phyloP scores from a whole-genome alignment of 257 asterid species.

The Lycium ferocissimum region DNA sequence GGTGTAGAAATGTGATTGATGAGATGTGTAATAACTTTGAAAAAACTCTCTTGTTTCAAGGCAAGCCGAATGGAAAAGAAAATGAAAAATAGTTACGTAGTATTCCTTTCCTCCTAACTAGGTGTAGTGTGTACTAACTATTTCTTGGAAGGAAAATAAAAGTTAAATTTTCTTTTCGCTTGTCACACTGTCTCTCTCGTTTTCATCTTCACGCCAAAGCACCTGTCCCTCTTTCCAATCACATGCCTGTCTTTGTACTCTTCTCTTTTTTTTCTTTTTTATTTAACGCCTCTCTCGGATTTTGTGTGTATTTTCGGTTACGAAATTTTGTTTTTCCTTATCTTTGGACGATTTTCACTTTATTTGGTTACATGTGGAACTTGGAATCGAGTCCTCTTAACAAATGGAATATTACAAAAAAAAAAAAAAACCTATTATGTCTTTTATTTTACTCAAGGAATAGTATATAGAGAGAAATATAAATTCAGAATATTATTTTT shows the following conservation, averaged over 20 bases:
- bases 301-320: constrained; percentile 23
- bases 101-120: not conserved
- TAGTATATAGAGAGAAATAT: not conserved
- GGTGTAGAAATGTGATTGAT: constrained; percentile 1
- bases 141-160: not conserved
- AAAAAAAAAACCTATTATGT: not conserved
- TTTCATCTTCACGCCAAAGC: constrained; percentile 63
- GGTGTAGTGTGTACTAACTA: not conserved
- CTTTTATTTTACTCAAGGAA: not conserved
- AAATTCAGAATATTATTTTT: not conserved
- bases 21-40: not conserved
- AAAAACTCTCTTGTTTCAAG: constrained; percentile 34
- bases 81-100: not conserved
- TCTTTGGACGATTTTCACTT: not conserved
- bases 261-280: not conserved
- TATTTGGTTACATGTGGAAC: constrained; percentile 27
- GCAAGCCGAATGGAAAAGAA: constrained; percentile 35
- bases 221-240: constrained; percentile 61
- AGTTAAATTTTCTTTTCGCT: not conserved
- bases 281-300: not conserved
- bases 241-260: constrained; percentile 30
- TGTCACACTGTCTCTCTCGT: constrained; percentile 31
- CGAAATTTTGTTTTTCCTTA: not conserved
- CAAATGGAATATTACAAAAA: not conserved
- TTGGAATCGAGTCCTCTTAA: not conserved